Base-by-base conservation (phyloP, 768 basidiomycete species). In the Dioszegia aurantiaca region DNA sequence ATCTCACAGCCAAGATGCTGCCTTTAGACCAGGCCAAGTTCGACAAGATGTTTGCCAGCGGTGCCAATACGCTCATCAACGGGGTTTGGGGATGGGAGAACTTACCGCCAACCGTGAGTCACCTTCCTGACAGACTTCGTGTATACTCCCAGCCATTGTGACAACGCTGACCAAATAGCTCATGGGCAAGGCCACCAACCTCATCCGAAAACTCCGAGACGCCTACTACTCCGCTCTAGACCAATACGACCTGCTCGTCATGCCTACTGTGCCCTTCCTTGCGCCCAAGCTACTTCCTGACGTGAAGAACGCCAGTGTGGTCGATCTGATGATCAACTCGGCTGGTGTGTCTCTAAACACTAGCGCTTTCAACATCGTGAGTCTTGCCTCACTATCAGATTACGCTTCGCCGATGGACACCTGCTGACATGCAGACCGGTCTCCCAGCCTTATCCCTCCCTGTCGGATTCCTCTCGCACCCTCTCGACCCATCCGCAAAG, bases 381-480 rank as follows among this genome's bases (percentile, higher is more conserved):
- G 64, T 63, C 10, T 2, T 51, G 23, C 31, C 16, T 2, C 63
- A 66, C 4, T n/a, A 19, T 40, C 39, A 26, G n/a, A 2, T n/a
- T 37, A n/a, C 33, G 17, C 2, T 23, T n/a, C n/a, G n/a, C n/a
- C n/a, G 19, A 26, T 1, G 37, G 23, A 55, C 23, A 1, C n/a
- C 10, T 14, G 33, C 31, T 36, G 12, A 33, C 36, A 19, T 41
- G 1, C 23, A 63, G 57, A 64, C 72, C 0, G 81, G 80, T 0
- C 80, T 80, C 39, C 81, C 81, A 0, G 79, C 80, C 1, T 64
- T 81, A 12, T 74, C 77, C 12, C 55, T 81, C n/a, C 80, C 80
- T 4, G 77, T 80, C 30, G 80, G 80, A 0, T 79, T 78, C 68
- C 63, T 80, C 17, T 43, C 62, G 16, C 41, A 53, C 31, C 54